Conservation (phyloP, 2,329 filamentous ascomycete species). For the Cercospora sp. region DNA sequence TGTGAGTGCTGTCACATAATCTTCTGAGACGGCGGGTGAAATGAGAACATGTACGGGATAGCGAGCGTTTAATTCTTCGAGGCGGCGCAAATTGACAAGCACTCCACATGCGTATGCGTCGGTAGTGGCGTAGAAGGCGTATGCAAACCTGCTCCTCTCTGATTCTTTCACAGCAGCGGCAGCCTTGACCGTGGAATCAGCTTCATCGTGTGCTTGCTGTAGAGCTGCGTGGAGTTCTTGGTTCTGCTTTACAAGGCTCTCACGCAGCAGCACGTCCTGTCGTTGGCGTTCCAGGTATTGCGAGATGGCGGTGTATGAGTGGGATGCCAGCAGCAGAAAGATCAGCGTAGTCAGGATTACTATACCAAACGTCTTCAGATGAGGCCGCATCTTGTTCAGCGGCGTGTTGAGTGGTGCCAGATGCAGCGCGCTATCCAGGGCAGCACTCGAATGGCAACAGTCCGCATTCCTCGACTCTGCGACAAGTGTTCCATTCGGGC, state of each 20-base stretch:
- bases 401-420: neutral
- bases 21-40: constrained; percentile 21
- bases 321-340: neutral
- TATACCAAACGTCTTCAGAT: neutral
- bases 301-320: constrained; percentile 1
- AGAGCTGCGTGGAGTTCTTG: neutral
- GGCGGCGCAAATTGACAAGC: constrained; percentile 34
- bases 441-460: neutral
- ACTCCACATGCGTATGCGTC: constrained; percentile 35
- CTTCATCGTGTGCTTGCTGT: constrained; percentile 1
- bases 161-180: neutral
- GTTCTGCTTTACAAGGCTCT: neutral
- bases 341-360: neutral
- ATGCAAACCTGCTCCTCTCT: constrained; percentile 24
- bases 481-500: neutral
- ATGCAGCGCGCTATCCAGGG: neutral
- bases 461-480: neutral
- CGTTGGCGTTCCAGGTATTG: constrained; percentile 1
- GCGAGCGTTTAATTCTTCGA: constrained; percentile 25
- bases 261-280: neutral
- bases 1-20: constrained; percentile 27
- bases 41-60: constrained; percentile 33
- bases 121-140: constrained; percentile 36
- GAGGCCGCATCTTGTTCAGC: constrained; percentile 3
- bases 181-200: neutral